Evolutionary conservation across 345 rosid genomes (phyloP), one percentile per base, ranked within the genome.

Genomic region (Noccaea bulbosa): DNA sequence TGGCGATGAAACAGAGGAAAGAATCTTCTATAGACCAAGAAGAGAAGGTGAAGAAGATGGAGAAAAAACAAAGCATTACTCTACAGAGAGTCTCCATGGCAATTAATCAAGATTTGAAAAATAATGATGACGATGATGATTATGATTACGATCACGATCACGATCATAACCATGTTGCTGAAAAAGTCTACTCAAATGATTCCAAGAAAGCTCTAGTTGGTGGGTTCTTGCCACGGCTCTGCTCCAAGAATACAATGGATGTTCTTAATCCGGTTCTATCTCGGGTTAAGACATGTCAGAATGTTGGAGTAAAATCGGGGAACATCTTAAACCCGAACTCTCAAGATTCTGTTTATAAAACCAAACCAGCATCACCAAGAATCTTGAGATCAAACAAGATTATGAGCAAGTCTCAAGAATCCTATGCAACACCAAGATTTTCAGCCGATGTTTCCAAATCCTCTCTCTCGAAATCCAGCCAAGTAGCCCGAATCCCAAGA

Each of bases 1-100:
- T 91, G 87, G 80, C 98, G 32, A 41, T 89, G 71, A 82, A 80
- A 76, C 77, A 81, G 73, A 77, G 84, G 69, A 87, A 84, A 27
- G 75, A 85, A 80, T 71, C 89, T 68, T 69, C 80, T 56, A 74
- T 70, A 62, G 81, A 69, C 77, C 82, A 85, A 69, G 82, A 62
- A 22, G 35, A 41, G 47, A 77, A 55, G 71, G 59, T 65, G 90
- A 81, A 75, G 83, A 74, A 68, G 40, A 79, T 51, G 71, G 60
- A 66, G 88, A 83, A 75, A 81, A 74, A 52, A 67, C 57, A 56
- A 10, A 69, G 15, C 57, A 62, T 68, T 52, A 30, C 64, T 37
- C 44, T 53, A 17, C 38, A 75, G 30, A 61, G 72, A 75, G 69
- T 73, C 20, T 57, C 77, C 30, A 73, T 56, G 73, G 78, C 68